Conservation (phyloP, 768 basidiomycete genomes). For the Nevesoporus exiguus region DNA sequence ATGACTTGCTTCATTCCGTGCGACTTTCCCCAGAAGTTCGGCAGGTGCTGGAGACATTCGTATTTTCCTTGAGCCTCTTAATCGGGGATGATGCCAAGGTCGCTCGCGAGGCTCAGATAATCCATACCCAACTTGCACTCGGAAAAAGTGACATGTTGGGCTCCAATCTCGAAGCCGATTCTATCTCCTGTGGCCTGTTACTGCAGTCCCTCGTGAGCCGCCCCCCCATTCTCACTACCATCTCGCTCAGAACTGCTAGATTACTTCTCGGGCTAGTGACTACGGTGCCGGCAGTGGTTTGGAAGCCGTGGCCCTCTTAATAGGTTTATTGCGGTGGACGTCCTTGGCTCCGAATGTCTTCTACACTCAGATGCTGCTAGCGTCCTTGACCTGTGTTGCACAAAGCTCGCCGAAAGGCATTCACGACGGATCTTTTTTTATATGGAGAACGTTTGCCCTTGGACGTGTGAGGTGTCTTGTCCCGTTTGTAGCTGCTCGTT, state of each 20-base stretch:
- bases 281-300: constrained; percentile 60
- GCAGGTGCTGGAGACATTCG: constrained; percentile 57
- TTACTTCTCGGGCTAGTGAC: constrained; percentile 53
- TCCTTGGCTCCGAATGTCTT: constrained; percentile 62
- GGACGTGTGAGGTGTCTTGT: constrained; percentile 53
- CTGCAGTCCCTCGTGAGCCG: constrained; percentile 57
- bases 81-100: constrained; percentile 69
- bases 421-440: constrained; percentile 31
- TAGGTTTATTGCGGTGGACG: constrained; percentile 57
- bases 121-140: constrained; percentile 60
- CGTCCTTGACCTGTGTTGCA: constrained; percentile 59
- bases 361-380: constrained; percentile 63
- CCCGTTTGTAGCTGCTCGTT: background rate
- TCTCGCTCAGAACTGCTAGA: constrained; percentile 35
- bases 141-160: constrained; percentile 57
- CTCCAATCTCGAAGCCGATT: constrained; percentile 61
- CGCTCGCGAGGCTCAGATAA: constrained; percentile 67
- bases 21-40: constrained; percentile 52
- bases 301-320: constrained; percentile 51
- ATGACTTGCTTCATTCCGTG: constrained; percentile 49
- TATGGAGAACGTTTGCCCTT: constrained; percentile 73
- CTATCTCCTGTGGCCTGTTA: constrained; percentile 58
- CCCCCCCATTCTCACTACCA: background rate
- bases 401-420: constrained; percentile 40
- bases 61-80: constrained; percentile 54